Evolutionary conservation across 2,329 filamentous ascomycete species (phyloP).

Genomic region (Aspergillus brasiliensis): DNA sequence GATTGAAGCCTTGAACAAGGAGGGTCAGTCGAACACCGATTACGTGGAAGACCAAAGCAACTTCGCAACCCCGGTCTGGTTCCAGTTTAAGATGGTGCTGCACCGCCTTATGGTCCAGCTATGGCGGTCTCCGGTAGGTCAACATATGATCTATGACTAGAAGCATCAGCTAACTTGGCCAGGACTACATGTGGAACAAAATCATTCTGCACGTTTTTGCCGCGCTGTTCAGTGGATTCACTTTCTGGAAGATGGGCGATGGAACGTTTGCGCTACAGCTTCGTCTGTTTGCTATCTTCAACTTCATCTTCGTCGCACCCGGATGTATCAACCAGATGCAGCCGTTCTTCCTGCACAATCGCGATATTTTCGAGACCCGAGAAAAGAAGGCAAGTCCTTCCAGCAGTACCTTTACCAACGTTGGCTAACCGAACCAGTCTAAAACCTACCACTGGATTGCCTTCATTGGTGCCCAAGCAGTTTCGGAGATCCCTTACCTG

Average conservation of each 20-base stretch:
- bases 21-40: slow-evolving; percentile 19
- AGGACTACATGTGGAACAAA: slow-evolving; percentile 52
- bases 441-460: slow-evolving; percentile 64
- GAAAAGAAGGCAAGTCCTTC: slow-evolving; percentile 54
- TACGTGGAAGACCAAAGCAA: slow-evolving; percentile 37
- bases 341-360: slow-evolving; percentile 59
- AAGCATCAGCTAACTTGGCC: background rate
- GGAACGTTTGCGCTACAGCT: slow-evolving; percentile 56
- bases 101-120: slow-evolving; percentile 36
- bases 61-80: slow-evolving; percentile 43
- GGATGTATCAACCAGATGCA: slow-evolving; percentile 62
- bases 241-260: slow-evolving; percentile 62
- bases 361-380: slow-evolving; percentile 60
- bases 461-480: slow-evolving; percentile 57
- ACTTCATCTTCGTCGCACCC: slow-evolving; percentile 64
- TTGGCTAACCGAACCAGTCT: slow-evolving; percentile 32
- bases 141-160: too few relatives aligned
- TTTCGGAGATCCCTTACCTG: slow-evolving; percentile 52
- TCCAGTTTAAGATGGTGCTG: slow-evolving; percentile 42
- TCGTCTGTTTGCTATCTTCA: slow-evolving; percentile 62
- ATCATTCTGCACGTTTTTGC: slow-evolving; percentile 56
- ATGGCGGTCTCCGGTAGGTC: slow-evolving; percentile 37
- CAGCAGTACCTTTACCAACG: fast-evolving
- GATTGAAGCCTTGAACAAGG: slow-evolving; percentile 30
- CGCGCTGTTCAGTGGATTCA: slow-evolving; percentile 63